These are phyloP conservation scores for Neurospora sp. DNA, from an alignment of 495 filamentous ascomycete genomes.

Conservation along the genomic window DNA sequence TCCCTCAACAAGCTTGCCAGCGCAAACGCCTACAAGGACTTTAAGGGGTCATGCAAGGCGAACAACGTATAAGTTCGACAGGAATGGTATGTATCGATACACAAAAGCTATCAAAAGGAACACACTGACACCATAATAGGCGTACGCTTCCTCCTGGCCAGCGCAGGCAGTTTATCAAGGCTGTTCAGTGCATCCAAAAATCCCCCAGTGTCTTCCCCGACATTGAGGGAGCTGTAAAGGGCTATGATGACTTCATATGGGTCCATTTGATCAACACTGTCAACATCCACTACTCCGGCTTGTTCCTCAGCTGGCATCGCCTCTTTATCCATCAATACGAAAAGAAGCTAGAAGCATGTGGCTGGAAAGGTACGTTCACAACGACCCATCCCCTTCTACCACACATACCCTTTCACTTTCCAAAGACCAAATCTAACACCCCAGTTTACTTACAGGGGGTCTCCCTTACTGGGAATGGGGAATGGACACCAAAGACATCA, in stretches of 20 bases:
- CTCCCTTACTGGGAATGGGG: conserved; percentile 20
- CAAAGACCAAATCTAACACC: neutral
- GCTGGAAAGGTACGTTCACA: neutral
- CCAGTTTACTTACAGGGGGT: neutral
- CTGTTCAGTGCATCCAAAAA: conserved; percentile 51
- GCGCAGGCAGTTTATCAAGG: conserved; percentile 49
- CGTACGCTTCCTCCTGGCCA: conserved; percentile 32
- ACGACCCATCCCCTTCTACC: neutral
- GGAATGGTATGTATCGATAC: conserved; percentile 9
- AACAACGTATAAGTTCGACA: conserved; percentile 17
- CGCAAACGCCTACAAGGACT: conserved; percentile 6
- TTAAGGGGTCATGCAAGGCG: conserved; percentile 8
- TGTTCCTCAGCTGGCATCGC: conserved; percentile 2
- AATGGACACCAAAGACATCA: conserved; percentile 16
- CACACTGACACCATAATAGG: conserved; percentile 23
- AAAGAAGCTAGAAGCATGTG: neutral
- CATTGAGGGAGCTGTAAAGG: neutral
- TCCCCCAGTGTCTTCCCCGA: conserved; percentile 33
- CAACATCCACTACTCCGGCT: neutral
- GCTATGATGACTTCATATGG: neutral
- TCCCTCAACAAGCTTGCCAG: conserved; percentile 15
- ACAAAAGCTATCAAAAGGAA: neutral
- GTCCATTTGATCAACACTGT: neutral
- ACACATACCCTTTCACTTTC: neutral
- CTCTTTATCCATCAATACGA: conserved; percentile 2